phyloP scores from a whole-genome alignment of 257 asterid genomes.

The Gentiana macrophylla region DNA sequence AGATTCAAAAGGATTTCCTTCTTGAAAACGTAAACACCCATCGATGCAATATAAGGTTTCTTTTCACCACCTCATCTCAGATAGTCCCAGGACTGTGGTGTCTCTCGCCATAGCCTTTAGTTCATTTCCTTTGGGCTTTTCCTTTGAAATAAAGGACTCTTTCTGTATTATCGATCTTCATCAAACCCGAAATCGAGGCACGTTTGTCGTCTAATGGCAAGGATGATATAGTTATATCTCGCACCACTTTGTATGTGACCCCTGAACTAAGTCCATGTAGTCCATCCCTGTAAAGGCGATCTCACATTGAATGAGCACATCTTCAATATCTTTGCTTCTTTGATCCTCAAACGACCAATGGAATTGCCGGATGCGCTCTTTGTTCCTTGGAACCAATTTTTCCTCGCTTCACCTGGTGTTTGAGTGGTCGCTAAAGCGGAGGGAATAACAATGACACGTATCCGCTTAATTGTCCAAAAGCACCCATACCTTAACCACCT shows the following conservation, averaged over 20 bases:
- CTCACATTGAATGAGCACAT: slow-evolving; percentile 89
- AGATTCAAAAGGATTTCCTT: slow-evolving; percentile 80
- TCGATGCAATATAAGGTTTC: slow-evolving; percentile 95
- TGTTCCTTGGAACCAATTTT: too few relatives aligned
- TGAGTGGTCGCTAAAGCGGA: too few relatives aligned
- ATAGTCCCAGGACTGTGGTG: slow-evolving; percentile 79
- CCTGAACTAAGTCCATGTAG: slow-evolving; percentile 92
- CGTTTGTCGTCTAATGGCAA: slow-evolving; percentile 86
- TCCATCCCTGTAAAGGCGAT: slow-evolving; percentile 97
- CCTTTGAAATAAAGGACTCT: slow-evolving; percentile 70
- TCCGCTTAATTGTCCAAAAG: too few relatives aligned
- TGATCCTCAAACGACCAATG: too few relatives aligned
- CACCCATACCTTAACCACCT: too few relatives aligned
- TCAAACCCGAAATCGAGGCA: slow-evolving; percentile 91
- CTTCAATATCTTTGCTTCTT: slow-evolving; percentile 89
- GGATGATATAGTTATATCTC: slow-evolving; percentile 73
- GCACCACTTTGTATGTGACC: slow-evolving; percentile 90
- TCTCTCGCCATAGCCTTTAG: slow-evolving; percentile 92
- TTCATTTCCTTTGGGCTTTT: slow-evolving; percentile 73
- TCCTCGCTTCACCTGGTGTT: too few relatives aligned
- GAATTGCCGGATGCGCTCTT: too few relatives aligned
- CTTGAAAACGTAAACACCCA: slow-evolving; percentile 99
- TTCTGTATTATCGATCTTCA: slow-evolving; percentile 78
- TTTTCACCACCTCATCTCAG: slow-evolving; percentile 73
- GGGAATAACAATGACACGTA: too few relatives aligned